Evolutionary conservation across 2,329 filamentous ascomycete genomes (phyloP), one percentile per base, ranked within the genome.

Genomic region (Hymenoscyphus fructigenus): DNA sequence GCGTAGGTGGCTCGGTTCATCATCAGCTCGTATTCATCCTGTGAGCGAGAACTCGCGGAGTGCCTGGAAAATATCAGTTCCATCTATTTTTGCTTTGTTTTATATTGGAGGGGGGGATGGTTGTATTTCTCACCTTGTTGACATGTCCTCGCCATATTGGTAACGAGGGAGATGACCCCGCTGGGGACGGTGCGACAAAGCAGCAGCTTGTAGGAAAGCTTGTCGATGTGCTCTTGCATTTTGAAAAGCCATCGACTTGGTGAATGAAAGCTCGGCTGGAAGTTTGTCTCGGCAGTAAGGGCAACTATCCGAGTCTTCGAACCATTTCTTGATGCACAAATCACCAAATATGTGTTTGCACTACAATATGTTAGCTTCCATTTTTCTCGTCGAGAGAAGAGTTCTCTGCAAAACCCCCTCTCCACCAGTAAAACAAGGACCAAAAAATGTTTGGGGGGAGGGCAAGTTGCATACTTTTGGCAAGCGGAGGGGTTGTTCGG

Each of bases 341-440:
- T 88, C 81, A 20, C 87, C 87, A 73, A 89, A 89, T 6, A 89
- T 75, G 69, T 89, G 87, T 68, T 84, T 85, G 78, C 87, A 89
- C 47, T 53, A 53, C 12, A 12, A 53, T 5, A 23, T 53, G 20
- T 53, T 53, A 53, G 20, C 12, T 20, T 14, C 47, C 7, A 4
- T 14, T 23, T 23, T 26, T 23, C n/a, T n/a, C 12, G 20, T 53
- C 47, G 20, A 26, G 23, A 53, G 4, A 26, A 26, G 47, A 53
- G 47, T 2, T 5, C 20, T 38, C 14, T 38, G 36, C 4, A 5
- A 26, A 53, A 9, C 20, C 5, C 10, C 5, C 20, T 23, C 6
- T 2, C n/a, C n/a, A 20, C n/a, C 10, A 26, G 41, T 32, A 17
- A 38, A 15, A 5, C 14, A 15, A 17, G 14, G 23, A 14, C 7